phyloP scores from a whole-genome alignment of 139 green algal genomes.

The Chlamydomonas applanata region DNA sequence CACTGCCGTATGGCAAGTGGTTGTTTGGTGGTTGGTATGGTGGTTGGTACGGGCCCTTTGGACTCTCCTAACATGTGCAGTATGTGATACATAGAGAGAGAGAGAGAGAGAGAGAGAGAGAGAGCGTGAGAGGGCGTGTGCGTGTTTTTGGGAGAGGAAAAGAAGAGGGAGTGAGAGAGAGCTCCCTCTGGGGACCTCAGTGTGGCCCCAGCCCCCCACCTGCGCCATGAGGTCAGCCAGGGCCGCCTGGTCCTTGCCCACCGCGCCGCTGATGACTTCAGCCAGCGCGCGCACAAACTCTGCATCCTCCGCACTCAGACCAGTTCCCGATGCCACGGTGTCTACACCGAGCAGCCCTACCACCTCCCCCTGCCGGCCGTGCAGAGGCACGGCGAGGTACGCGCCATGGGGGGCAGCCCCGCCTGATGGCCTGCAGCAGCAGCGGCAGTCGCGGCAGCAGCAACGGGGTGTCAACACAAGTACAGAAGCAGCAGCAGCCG shows the following conservation, averaged over 20 bases:
- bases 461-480: too few relatives aligned
- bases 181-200: neutral
- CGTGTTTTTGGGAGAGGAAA: neutral
- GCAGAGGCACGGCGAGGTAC: constrained; percentile 33
- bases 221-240: constrained; percentile 16
- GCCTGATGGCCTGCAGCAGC: too few relatives aligned
- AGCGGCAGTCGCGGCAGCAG: too few relatives aligned
- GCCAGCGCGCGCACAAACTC: constrained; percentile 16
- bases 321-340: constrained; percentile 13
- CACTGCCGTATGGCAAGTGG: too few relatives aligned
- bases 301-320: neutral
- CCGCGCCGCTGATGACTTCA: constrained; percentile 2
- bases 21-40: too few relatives aligned
- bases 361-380: constrained; percentile 26
- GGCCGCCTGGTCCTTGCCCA: neutral
- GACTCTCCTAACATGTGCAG: too few relatives aligned
- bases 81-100: too few relatives aligned
- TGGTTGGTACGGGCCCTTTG: too few relatives aligned
- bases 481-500: too few relatives aligned
- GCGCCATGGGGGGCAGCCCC: constrained; percentile 6
- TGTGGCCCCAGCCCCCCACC: neutral
- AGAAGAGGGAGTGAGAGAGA: neutral
- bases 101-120: too few relatives aligned
- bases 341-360: constrained; percentile 36
- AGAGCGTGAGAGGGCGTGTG: too few relatives aligned